Evolutionary conservation across 2,329 filamentous ascomycete genomes (phyloP), one percentile per base, ranked within the genome.

Genomic region (Drechslera avenae): DNA sequence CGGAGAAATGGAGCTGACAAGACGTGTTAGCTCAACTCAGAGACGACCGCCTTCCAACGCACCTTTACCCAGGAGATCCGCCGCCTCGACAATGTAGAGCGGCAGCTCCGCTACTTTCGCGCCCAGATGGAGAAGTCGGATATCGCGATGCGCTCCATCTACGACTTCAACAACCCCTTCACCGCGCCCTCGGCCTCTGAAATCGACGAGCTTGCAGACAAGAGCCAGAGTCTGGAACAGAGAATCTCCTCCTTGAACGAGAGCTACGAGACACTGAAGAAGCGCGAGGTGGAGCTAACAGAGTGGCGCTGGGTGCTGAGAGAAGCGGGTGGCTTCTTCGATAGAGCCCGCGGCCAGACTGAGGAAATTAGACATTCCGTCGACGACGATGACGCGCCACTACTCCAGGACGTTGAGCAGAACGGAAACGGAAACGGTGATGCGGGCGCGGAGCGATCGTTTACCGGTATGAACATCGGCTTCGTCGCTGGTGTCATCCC

Each of bases 231-330:
- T 75, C 83, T 99, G 49, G 94, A 99, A 77, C 90, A 95, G 78
- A 86, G 94, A 56, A 86, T 99, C 61, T 87, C 86, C 51, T 93
- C 92, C 62, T 79, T 99, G 56, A 97, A 97, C 73, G 94, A 97
- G 72, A 97, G 92, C 79, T 97, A 99, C 76, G 94, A 99, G 79
- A 97, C 91, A 13, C 78, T 99, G 74, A 97, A 97, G 84, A 97
- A 94, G 80, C 87, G 93, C 50, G 94, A 97, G 79, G 90, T 96
- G 53, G 94, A 99, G 74, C 81, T 99, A 66, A 96, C 90, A 9
- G 94, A 99, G 78, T 97, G 94, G 94, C 89, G 95, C 69, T 97
- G 93, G 91, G 95, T 99, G 43, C 78, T 99, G 52, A 87, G 91
- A 59, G 94, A 99, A 82, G 92, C 95, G 37, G 94, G 94, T 33